phyloP scores from a whole-genome alignment of 805 yeast genomes.

The Candida coleopterorum region DNA sequence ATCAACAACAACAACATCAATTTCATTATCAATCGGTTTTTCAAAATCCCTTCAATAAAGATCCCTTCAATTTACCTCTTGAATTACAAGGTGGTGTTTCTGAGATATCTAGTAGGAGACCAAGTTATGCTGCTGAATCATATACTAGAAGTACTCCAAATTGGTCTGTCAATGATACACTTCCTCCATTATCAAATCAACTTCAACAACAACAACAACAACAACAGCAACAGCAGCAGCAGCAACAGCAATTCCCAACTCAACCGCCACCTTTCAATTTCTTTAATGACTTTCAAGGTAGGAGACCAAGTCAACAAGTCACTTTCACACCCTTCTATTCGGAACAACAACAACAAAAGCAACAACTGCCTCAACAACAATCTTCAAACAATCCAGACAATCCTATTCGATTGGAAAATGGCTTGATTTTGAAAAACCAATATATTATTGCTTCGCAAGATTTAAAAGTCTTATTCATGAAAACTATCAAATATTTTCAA shows the following conservation, averaged over 20 bases:
- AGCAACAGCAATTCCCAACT: constrained; percentile 1
- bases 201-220: neutral
- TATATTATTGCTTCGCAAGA: constrained; percentile 55
- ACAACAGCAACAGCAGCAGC: constrained; percentile 4
- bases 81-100: constrained; percentile 65
- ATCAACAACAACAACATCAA: neutral
- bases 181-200: constrained; percentile 1
- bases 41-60: constrained; percentile 9
- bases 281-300: constrained; percentile 32
- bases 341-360: constrained; percentile 12
- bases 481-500: constrained; percentile 52
- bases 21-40: neutral
- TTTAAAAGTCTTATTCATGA: constrained; percentile 44
- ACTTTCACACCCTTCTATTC: constrained; percentile 16
- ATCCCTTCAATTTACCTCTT: constrained; percentile 45
- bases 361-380: constrained; percentile 3
- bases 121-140: constrained; percentile 68
- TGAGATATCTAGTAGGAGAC: constrained; percentile 62
- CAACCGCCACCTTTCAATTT: constrained; percentile 5
- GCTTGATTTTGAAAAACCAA: constrained; percentile 51
- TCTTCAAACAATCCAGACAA: neutral
- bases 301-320: constrained; percentile 41
- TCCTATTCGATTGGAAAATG: constrained; percentile 52
- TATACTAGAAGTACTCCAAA: constrained; percentile 33
- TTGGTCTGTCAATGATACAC: neutral